Evolutionary conservation across 1,284 basidiomycete species (phyloP).

Genomic region (Gymnopus androsaceus): DNA sequence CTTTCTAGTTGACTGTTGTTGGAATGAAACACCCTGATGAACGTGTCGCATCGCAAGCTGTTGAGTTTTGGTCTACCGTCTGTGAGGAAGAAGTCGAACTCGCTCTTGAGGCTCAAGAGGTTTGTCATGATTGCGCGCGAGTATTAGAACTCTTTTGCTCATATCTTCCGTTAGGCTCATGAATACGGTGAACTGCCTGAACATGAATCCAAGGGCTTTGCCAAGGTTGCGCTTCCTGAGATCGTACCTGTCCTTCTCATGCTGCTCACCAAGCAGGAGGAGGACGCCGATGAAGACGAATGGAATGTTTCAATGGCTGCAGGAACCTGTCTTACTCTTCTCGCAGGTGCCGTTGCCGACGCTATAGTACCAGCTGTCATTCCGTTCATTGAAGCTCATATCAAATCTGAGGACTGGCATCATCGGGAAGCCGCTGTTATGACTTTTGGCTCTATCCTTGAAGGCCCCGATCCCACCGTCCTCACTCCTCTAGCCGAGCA

Average conservation of each 20-base stretch:
- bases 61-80: slow-evolving; percentile 99
- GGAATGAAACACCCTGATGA: slow-evolving; percentile 97
- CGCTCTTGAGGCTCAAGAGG: slow-evolving; percentile 90
- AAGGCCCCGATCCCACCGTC: slow-evolving; percentile 88
- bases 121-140: slow-evolving; percentile 34
- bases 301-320: slow-evolving; percentile 99
- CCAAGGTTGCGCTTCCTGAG: slow-evolving; percentile 92
- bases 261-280: slow-evolving; percentile 91
- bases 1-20: slow-evolving; percentile 85
- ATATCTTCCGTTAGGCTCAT: slow-evolving; percentile 58
- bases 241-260: slow-evolving; percentile 91
- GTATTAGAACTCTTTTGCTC: background rate
- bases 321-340: slow-evolving; percentile 87
- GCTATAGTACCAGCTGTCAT: slow-evolving; percentile 91
- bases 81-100: slow-evolving; percentile 97
- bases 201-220: slow-evolving; percentile 88
- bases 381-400: slow-evolving; percentile 97
- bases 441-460: slow-evolving; percentile 97
- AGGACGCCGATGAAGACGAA: slow-evolving; percentile 97
- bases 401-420: slow-evolving; percentile 92
- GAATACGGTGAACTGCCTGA: slow-evolving; percentile 92
- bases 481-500: slow-evolving; percentile 92
- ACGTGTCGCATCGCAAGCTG: slow-evolving; percentile 91
- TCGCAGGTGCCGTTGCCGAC: slow-evolving; percentile 91
- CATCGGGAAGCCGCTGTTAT: slow-evolving; percentile 96